These are phyloP conservation scores for Arbutus unedo DNA, from an alignment of 148 eudicot genomes.

Conservation along the genomic window DNA sequence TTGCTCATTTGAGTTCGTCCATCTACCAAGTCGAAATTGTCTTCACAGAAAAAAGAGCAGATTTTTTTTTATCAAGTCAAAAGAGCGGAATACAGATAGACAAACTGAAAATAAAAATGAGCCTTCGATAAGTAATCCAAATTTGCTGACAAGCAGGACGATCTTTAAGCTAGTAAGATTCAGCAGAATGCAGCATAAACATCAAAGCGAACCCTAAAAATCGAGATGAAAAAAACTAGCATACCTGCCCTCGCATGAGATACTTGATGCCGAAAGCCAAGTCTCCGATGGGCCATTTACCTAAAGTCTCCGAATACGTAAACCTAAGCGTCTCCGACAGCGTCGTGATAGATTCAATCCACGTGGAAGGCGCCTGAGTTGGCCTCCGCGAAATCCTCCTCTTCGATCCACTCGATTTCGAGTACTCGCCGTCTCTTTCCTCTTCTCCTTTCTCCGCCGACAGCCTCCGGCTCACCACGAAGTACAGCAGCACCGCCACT, in stretches of 20 bases:
- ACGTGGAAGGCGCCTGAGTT: constrained; percentile 92
- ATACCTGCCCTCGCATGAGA: constrained; percentile 82
- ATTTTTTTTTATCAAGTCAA: too few relatives aligned
- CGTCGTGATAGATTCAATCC: constrained; percentile 78
- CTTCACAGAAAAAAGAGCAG: too few relatives aligned
- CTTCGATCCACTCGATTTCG: constrained; percentile 48
- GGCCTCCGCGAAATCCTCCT: constrained; percentile 64
- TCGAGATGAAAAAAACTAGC: background rate
- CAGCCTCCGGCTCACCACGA: constrained; percentile 45
- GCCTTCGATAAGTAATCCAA: background rate
- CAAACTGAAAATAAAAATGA: background rate
- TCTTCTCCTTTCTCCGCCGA: constrained; percentile 32
- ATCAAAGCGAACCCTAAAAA: background rate
- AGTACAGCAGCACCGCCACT: constrained; percentile 63
- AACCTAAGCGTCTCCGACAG: constrained; percentile 81
- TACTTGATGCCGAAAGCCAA: constrained; percentile 94
- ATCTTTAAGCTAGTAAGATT: background rate
- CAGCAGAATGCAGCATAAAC: background rate
- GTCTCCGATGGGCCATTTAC: constrained; percentile 96
- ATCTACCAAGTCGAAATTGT: too few relatives aligned
- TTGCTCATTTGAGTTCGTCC: too few relatives aligned
- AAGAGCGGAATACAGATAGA: too few relatives aligned
- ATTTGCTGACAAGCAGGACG: background rate
- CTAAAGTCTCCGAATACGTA: constrained; percentile 84
- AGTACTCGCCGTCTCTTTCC: constrained; percentile 32